phyloP scores from a whole-genome alignment of 192 early-diverging fungal genomes.

The Coemansia sp. region DNA sequence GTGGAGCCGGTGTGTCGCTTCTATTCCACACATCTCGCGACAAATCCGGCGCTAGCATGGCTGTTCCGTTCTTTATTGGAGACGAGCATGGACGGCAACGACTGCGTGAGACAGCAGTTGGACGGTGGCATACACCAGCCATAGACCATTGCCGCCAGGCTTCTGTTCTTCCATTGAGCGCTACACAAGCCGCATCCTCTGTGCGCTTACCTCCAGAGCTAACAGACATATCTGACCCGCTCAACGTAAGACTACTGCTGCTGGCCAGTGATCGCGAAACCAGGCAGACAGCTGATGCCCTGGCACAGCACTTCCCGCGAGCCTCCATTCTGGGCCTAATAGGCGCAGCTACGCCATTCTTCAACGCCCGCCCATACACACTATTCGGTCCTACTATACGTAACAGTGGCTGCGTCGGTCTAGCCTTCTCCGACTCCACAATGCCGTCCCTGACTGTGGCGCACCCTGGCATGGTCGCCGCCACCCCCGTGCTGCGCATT shows the following conservation, averaged over 20 bases:
- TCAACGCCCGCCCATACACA: constrained; percentile 45
- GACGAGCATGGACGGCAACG: constrained; percentile 48
- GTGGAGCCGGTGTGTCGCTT: constrained; percentile 17
- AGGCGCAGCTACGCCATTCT: constrained; percentile 46
- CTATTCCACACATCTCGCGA: constrained; percentile 21
- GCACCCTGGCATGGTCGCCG: background rate
- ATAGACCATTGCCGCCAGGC: constrained; percentile 23
- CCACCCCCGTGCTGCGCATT: constrained; percentile 19
- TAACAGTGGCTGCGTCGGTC: constrained; percentile 32
- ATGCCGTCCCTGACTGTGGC: background rate
- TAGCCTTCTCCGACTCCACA: constrained; percentile 24
- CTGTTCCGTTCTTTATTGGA: constrained; percentile 44
- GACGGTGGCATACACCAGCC: constrained; percentile 43
- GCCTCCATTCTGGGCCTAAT: constrained; percentile 44
- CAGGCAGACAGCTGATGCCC: constrained; percentile 29
- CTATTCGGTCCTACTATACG: constrained; percentile 12
- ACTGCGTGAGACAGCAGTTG: constrained; percentile 44
- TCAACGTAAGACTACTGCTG: constrained; percentile 22
- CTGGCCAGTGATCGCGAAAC: constrained; percentile 42
- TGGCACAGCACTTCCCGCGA: constrained; percentile 34
- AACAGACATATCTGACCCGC: background rate
- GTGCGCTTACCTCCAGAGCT: constrained; percentile 35
- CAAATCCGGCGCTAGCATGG: background rate
- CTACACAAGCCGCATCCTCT: constrained; percentile 34
- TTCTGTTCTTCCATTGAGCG: constrained; percentile 8